Percentiles rank a stretch among this genome's conserved stretches.
Conservation (phyloP, 1,284 basidiomycete species). For the Cutaneotrichosporon sp. region DNA sequence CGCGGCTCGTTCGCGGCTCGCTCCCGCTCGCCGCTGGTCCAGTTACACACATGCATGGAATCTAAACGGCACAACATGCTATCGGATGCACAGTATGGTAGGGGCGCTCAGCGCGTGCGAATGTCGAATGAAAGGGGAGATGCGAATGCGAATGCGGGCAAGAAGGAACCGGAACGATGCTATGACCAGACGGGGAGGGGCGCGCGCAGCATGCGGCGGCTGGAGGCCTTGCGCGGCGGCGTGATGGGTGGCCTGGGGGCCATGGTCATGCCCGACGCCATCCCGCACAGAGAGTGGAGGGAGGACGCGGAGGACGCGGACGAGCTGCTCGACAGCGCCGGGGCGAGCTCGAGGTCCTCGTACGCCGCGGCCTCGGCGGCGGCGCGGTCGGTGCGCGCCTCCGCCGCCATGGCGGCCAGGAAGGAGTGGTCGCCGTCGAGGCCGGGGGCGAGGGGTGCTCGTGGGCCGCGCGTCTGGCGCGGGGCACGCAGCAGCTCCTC, state of each 20-base stretch:
- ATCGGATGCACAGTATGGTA: background rate
- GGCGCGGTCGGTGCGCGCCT: background rate
- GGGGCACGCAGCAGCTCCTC: slow-evolving; percentile 6
- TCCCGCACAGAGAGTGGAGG: background rate
- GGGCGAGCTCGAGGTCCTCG: background rate
- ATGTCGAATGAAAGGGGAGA: background rate
- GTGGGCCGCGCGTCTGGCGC: background rate
- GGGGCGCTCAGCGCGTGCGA: background rate
- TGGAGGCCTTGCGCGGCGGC: slow-evolving; percentile 2
- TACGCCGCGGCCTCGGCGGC: slow-evolving; percentile 7
- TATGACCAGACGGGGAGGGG: background rate
- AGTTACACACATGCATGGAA: slow-evolving; percentile 1
- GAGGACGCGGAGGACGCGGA: background rate
- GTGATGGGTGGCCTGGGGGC: background rate
- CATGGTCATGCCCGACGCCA: background rate
- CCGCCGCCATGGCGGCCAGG: slow-evolving; percentile 7
- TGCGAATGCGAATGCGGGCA: too few relatives aligned
- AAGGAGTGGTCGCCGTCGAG: slow-evolving; percentile 14
- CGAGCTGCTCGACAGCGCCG: slow-evolving; percentile 1
- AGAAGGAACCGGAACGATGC: background rate
- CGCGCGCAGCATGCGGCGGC: background rate
- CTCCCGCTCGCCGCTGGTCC: too few relatives aligned
- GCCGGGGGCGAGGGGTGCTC: background rate
- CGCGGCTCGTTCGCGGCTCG: too few relatives aligned
- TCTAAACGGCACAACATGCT: background rate